phyloP scores from a whole-genome alignment of 495 filamentous ascomycete species.

The Cercophora scortea region DNA sequence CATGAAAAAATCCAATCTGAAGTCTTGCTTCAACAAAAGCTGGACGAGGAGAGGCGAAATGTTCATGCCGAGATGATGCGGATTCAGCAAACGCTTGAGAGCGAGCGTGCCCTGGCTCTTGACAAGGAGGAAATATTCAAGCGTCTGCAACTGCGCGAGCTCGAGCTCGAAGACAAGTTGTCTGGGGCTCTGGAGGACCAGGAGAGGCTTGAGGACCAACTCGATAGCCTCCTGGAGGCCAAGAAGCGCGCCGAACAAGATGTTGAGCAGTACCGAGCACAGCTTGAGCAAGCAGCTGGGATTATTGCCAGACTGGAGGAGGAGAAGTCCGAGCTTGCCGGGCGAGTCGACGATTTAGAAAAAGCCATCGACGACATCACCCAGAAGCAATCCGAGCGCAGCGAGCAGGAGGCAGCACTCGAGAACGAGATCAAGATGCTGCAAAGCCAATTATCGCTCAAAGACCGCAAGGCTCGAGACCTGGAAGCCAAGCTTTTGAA shows the following conservation, averaged over 20 bases:
- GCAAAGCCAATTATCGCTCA: conserved; percentile 80
- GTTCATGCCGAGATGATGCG: conserved; percentile 79
- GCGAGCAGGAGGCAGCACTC: conserved; percentile 63
- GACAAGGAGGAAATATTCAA: conserved; percentile 99
- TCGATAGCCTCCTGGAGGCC: conserved; percentile 80
- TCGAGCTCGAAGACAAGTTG: conserved; percentile 84
- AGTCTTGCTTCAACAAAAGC: conserved; percentile 59
- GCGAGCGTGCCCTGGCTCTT: conserved; percentile 84
- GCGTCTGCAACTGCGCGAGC: conserved; percentile 79
- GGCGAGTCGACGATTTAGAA: conserved; percentile 61
- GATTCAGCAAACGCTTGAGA: conserved; percentile 88
- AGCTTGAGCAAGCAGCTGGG: conserved; percentile 84
- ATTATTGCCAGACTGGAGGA: conserved; percentile 78
- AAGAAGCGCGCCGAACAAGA: conserved; percentile 87
- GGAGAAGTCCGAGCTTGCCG: conserved; percentile 68
- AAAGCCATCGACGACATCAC: conserved; percentile 58
- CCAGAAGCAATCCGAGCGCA: conserved; percentile 56
- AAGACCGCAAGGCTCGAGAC: conserved; percentile 85
- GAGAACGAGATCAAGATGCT: conserved; percentile 83
- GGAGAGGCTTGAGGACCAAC: conserved; percentile 84
- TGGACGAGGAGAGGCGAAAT: conserved; percentile 89
- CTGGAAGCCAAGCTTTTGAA: conserved; percentile 78
- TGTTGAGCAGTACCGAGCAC: conserved; percentile 64
- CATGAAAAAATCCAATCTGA: conserved; percentile 78
- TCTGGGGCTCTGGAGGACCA: conserved; percentile 91